Base-by-base conservation (phyloP, 2,329 filamentous ascomycete genomes). In the Proliferodiscus dingleyae region DNA sequence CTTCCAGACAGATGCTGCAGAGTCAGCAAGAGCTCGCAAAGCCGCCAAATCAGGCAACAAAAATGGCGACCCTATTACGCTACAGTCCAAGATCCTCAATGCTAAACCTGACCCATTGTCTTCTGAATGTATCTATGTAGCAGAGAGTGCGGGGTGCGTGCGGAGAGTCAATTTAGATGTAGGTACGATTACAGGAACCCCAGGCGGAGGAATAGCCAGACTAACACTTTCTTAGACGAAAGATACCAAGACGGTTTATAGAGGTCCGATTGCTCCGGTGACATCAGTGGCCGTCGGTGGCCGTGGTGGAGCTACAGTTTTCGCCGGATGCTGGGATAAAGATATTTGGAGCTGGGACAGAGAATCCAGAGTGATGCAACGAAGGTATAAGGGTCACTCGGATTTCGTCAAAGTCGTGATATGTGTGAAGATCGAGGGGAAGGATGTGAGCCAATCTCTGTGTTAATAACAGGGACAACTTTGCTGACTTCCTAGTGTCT, bases 251-350 rank as follows among this genome's bases (percentile, higher is more conserved):
- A 62, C 69, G 11, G 66, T 74, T 3, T 95, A 86, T 61, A 78
- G 78, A 60, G 89, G 89, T 2, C 87, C 90, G 15, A 77, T 76
- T 37, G 85, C 88, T 3, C 93, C 93, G 1, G 72, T 95, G 8
- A 91, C 88, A 8, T 87, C 85, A 55, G 67, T 95, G 22, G 80
- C 85, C 13, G 71, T 88, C 28, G 82, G 78, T 36, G 76, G 80
- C 11, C 64, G 71, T 3, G 69, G 69, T 21, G 73, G 71, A 49
- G 67, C 65, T 41, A 85, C 75, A 1, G 62, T 96, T 9, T 96
- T 89, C 65, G 89, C 89, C 19, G 91, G 90, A 26, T 93, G 84
- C 48, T 98, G 93, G 93, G 91, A 98, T 68, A 95, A 95, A 69
- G 77, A 80, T 16, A 77, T 97, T 47, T 95, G 89, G 83, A 86